Conservation (phyloP, 805 yeast genomes). For the Zygosaccharomyces pseudorouxii region DNA sequence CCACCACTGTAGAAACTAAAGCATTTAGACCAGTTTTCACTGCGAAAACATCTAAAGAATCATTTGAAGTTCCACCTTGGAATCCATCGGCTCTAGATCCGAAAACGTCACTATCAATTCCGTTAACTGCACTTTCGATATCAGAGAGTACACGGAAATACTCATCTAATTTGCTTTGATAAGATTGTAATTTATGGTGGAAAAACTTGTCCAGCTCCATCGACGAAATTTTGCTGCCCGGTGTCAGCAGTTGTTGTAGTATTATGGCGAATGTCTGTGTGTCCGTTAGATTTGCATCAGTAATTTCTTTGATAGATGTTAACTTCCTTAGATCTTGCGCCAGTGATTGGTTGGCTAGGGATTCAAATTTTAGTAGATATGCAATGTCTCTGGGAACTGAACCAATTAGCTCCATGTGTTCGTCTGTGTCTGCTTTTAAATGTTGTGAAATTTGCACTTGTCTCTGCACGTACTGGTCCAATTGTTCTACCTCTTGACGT, state of each 20-base stretch:
- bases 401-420: conserved; percentile 58
- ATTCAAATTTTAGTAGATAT: conserved; percentile 55
- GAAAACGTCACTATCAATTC: conserved; percentile 47
- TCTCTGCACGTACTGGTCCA: conserved; percentile 66
- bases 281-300: conserved; percentile 40
- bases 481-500: conserved; percentile 61
- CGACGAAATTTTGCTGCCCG: conserved; percentile 55
- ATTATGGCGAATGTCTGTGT: conserved; percentile 51
- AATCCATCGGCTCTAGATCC: conserved; percentile 17
- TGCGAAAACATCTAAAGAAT: conserved; percentile 20
- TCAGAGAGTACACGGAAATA: conserved; percentile 44
- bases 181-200: conserved; percentile 38
- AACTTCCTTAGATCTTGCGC: conserved; percentile 45
- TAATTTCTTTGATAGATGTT: conserved; percentile 41
- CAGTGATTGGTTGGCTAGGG: conserved; percentile 61
- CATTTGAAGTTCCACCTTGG: conserved; percentile 11
- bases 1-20: conserved; percentile 57
- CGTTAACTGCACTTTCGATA: conserved; percentile 60
- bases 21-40: conserved; percentile 40
- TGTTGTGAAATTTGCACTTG: conserved; percentile 71
- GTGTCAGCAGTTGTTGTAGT: conserved; percentile 46
- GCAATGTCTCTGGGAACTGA: conserved; percentile 71
- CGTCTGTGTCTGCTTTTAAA: conserved; percentile 54
- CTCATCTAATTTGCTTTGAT: conserved; percentile 44
- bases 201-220: conserved; percentile 55